Percentiles rank a stretch among this genome's conserved stretches.
These are phyloP conservation scores for Torulaspora franciscae DNA, from an alignment of 805 yeast genomes.

Conservation along the genomic window DNA sequence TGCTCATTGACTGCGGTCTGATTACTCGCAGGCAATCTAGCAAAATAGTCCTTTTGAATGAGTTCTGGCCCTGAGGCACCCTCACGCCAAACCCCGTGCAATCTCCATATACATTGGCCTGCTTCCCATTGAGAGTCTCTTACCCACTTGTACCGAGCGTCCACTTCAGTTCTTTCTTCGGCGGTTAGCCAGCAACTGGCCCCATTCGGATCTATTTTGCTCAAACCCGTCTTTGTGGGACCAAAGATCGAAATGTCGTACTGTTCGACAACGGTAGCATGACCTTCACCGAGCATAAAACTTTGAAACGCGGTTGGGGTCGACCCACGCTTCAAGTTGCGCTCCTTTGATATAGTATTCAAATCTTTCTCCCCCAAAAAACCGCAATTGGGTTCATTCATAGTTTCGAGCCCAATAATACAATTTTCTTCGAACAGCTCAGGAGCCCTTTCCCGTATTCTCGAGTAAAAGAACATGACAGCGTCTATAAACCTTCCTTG, in stretches of 20 bases:
- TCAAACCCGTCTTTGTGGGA: constrained; percentile 58
- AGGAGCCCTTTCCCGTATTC: constrained; percentile 41
- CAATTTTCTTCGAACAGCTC: constrained; percentile 43
- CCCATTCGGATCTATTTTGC: constrained; percentile 61
- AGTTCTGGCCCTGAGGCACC: constrained; percentile 34
- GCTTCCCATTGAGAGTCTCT: constrained; percentile 61
- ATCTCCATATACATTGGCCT: constrained; percentile 78
- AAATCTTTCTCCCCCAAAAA: constrained; percentile 60
- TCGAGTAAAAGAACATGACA: constrained; percentile 43
- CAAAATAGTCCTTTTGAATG: constrained; percentile 50
- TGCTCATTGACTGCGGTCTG: constrained; percentile 44
- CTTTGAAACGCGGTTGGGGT: constrained; percentile 79
- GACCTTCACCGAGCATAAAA: constrained; percentile 74
- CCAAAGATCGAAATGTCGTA: constrained; percentile 74
- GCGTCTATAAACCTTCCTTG: constrained; percentile 60
- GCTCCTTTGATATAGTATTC: constrained; percentile 49
- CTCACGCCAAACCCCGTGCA: constrained; percentile 69
- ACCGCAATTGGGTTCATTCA: constrained; percentile 85
- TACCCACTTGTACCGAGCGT: constrained; percentile 63
- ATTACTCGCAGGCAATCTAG: constrained; percentile 30
- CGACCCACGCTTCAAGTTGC: constrained; percentile 69
- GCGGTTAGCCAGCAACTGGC: constrained; percentile 60
- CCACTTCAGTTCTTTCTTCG: constrained; percentile 42
- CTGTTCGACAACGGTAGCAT: constrained; percentile 58
- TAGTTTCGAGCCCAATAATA: constrained; percentile 66